Conservation (phyloP, 164 flowering plant genomes). For the Chloranthus sessilifolius region DNA sequence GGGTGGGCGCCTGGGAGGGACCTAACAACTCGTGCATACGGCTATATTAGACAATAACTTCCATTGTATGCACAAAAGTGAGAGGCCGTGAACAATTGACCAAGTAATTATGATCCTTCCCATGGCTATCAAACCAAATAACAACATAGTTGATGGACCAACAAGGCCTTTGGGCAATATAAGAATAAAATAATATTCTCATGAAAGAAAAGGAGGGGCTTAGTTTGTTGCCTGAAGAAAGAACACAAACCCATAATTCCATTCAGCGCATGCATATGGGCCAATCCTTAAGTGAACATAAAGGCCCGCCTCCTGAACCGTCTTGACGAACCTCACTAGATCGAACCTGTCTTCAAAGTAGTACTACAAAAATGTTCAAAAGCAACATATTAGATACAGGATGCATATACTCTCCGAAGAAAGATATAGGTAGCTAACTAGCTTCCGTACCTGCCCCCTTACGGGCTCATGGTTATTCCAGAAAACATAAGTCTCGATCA, state of each 20-base stretch:
- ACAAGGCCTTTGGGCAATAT: background rate
- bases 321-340: slow-evolving; percentile 47
- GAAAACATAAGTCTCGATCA: slow-evolving; percentile 57
- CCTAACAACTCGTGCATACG: no score
- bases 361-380: slow-evolving; percentile 28
- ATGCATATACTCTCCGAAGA: background rate
- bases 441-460: slow-evolving; percentile 35
- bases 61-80: no score
- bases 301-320: slow-evolving; percentile 53
- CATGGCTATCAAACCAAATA: no score
- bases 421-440: background rate
- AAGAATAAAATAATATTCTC: background rate
- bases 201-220: background rate
- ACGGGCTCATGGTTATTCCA: slow-evolving; percentile 64
- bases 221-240: background rate
- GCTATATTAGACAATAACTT: no score
- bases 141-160: background rate
- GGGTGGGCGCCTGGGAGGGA: no score
- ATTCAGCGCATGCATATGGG: slow-evolving; percentile 69
- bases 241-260: slow-evolving; percentile 54
- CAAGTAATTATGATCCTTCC: no score
- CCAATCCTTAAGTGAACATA: slow-evolving; percentile 54
- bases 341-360: slow-evolving; percentile 52
- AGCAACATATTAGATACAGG: background rate
- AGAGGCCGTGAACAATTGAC: no score